Evolutionary conservation across 371 early-diverging fungal genomes (phyloP), one percentile per base, ranked within the genome.

Genomic region (Rhizopus arrhizus): DNA sequence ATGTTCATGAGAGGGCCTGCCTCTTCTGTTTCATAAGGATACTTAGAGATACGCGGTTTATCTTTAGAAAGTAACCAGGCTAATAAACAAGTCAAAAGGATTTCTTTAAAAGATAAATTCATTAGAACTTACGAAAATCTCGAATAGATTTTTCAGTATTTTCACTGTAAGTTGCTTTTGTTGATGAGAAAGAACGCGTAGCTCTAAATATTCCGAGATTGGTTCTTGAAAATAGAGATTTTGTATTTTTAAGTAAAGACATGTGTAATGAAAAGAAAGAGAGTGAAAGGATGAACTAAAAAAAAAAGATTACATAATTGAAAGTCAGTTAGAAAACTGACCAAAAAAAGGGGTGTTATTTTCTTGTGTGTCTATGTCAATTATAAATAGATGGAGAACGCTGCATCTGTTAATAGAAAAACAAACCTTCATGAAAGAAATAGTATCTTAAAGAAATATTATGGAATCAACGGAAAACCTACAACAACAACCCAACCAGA

Each of bases 11-110:
- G 55, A 12, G 72, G 65, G 22, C 69, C 61, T 15, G 57, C 58
- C 12, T 75, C 73, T 29, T 81, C 77, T 34, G 69, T 62, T 32
- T 74, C 67, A 45, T 83, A 85, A 3, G 83, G 84, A 41, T 82
- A 83, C 41, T 74, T 65, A 10, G 69, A 61, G 56, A 85, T 83
- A 31, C 85, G 82, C 11, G 77, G 68, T n/a, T 65, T 50, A 32
- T 78, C 75, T 4, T 58, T 71, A 35, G 68, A 70, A 22, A 75
- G 61, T 13, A 78, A 61, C 85, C 85, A 85, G 42, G 85, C 85
- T 85, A 58, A 42, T 42, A 22, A 22, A 22, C 22, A 22, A 2
- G 22, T 35, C 16, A 32, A 53, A 53, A n/a, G 8, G n/a, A n/a
- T 51, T 6, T n/a, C 22, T 40, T 41, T 55, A 36, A 56, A 45